Evolutionary conservation across 2,329 filamentous ascomycete genomes (phyloP).

Genomic region (Epichloe bromicola): DNA sequence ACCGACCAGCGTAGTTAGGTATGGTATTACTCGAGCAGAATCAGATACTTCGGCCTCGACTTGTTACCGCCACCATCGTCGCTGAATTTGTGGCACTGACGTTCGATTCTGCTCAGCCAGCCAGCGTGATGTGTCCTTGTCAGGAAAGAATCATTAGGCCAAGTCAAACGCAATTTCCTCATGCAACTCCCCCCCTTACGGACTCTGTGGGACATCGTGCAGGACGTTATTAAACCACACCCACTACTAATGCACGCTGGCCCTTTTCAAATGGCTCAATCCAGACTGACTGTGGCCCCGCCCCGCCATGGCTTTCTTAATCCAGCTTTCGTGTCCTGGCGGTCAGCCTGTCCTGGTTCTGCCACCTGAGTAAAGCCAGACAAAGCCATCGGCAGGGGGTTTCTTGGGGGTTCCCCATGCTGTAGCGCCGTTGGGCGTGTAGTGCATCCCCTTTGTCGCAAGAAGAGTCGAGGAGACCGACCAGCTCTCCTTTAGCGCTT

Average conservation of each 20-base stretch:
- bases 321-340: background rate
- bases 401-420: background rate
- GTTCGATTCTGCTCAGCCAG: too few species aligned
- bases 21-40: too few species aligned
- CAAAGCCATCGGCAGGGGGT: background rate
- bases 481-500: too few species aligned
- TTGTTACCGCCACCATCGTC: too few species aligned
- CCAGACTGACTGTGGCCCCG: slow-evolving; percentile 4
- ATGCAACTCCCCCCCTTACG: slow-evolving; percentile 1
- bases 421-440: background rate
- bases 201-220: slow-evolving; percentile 2
- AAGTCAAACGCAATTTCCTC: slow-evolving; percentile 3
- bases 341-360: background rate
- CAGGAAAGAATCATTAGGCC: too few species aligned
- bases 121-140: too few species aligned
- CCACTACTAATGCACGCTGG: slow-evolving; percentile 4
- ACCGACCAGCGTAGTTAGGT: too few species aligned
- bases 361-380: background rate
- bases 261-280: slow-evolving; percentile 8
- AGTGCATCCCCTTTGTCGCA: too few species aligned
- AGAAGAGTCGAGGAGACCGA: too few species aligned
- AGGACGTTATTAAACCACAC: slow-evolving; percentile 8
- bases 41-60: too few species aligned
- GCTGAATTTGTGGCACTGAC: too few species aligned
- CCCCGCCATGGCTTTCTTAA: background rate